Percentiles rank a stretch among this genome's conserved stretches.
Conservation (phyloP, 2,329 filamentous ascomycete genomes). For the Tolypocladium ophioglossoides region DNA sequence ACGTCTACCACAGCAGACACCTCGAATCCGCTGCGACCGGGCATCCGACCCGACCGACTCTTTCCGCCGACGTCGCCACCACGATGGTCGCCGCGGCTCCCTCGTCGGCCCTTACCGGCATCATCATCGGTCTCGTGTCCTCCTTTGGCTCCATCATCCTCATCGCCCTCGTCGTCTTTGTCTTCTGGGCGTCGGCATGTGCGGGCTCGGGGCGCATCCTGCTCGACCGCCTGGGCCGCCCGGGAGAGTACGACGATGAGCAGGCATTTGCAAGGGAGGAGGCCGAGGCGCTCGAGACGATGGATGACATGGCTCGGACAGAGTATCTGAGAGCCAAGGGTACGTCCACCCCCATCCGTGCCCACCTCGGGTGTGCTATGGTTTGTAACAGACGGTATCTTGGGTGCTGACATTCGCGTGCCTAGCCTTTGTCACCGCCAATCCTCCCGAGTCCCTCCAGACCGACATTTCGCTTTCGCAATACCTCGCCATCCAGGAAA, state of each 20-base stretch:
- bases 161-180: constrained; percentile 78
- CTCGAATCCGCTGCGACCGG: background rate
- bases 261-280: constrained; percentile 90
- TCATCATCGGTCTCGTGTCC: constrained; percentile 89
- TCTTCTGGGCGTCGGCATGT: constrained; percentile 64
- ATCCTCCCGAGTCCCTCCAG: constrained; percentile 87
- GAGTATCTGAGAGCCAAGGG: constrained; percentile 95
- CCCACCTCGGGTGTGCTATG: background rate
- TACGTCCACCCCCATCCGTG: constrained; percentile 28
- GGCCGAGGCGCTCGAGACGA: constrained; percentile 84
- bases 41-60: background rate
- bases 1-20: background rate
- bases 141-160: constrained; percentile 86
- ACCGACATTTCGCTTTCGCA: constrained; percentile 97
- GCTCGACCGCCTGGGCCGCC: constrained; percentile 82
- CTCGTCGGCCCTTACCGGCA: constrained; percentile 52
- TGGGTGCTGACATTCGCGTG: background rate
- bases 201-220: constrained; percentile 82
- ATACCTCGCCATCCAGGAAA: constrained; percentile 96
- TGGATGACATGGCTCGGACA: constrained; percentile 84
- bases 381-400: background rate
- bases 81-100: constrained; percentile 22
- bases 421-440: constrained; percentile 82
- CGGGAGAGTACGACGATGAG: constrained; percentile 96
- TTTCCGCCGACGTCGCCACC: constrained; percentile 5